phyloP scores from a whole-genome alignment of 805 yeast species.

The Ascoidea asiatica region DNA sequence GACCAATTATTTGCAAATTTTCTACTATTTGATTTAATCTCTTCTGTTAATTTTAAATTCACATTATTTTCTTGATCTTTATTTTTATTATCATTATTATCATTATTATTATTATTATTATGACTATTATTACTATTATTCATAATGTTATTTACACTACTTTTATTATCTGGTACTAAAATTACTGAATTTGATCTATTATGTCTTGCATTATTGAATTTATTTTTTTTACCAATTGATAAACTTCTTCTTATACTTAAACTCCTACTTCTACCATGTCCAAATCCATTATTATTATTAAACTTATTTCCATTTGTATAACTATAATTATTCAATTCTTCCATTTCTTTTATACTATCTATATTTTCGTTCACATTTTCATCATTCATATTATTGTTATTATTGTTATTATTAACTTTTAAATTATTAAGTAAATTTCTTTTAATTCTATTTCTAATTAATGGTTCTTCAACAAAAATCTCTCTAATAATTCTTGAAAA shows the following conservation, averaged over 20 bases:
- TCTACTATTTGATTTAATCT: too few species aligned
- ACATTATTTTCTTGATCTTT: not conserved
- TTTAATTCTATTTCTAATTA: not conserved
- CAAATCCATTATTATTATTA: constrained; percentile 8
- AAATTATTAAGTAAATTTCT: too few species aligned
- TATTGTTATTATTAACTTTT: too few species aligned
- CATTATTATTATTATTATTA: too few species aligned
- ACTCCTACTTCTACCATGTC: too few species aligned
- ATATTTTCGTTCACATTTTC: not conserved
- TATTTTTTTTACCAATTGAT: not conserved
- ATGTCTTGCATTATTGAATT: not conserved
- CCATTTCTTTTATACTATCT: too few species aligned
- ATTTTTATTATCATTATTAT: not conserved
- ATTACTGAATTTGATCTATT: not conserved
- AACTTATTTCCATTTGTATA: constrained; percentile 14
- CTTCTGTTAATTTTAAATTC: constrained; percentile 12
- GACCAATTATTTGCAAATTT: constrained; percentile 46
- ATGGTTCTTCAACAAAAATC: constrained; percentile 9
- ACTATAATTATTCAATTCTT: too few species aligned
- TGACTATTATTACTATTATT: too few species aligned
- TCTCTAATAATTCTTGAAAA: constrained; percentile 18
- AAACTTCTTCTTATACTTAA: not conserved
- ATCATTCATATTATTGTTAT: too few species aligned
- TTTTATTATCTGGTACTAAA: too few species aligned
- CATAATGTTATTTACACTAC: too few species aligned